Percentiles rank a stretch among this genome's conserved stretches.
Conservation (phyloP, 345 rosid species). For the Nasturtium officinale region DNA sequence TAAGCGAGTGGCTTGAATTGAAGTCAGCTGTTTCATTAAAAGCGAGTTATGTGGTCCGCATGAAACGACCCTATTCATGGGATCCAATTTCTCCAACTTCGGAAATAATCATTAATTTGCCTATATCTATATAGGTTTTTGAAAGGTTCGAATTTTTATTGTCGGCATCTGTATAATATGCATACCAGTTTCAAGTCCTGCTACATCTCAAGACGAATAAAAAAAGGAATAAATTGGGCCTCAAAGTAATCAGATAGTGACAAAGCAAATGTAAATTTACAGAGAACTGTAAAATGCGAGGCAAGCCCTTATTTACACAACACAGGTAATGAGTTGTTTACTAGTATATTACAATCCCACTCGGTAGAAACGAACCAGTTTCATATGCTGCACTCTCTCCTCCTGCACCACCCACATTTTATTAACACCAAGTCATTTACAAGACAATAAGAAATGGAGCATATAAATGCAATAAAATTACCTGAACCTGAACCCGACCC, state of each 20-base stretch:
- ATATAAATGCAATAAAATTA: slow-evolving; percentile 25
- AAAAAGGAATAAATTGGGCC: not conserved
- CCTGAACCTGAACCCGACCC: slow-evolving; percentile 47
- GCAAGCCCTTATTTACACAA: slow-evolving; percentile 37
- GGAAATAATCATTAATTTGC: not conserved
- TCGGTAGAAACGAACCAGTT: slow-evolving; percentile 69
- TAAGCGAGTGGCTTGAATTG: slow-evolving; percentile 9
- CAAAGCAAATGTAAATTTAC: slow-evolving; percentile 31
- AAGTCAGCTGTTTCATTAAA: slow-evolving; percentile 33
- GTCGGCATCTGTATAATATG: not conserved
- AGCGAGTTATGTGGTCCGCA: slow-evolving; percentile 30
- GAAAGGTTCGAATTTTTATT: not conserved
- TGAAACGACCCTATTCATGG: slow-evolving; percentile 18
- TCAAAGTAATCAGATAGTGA: slow-evolving; percentile 2
- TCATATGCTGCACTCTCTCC: slow-evolving; percentile 64
- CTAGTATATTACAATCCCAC: slow-evolving; percentile 40
- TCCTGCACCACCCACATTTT: slow-evolving; percentile 35
- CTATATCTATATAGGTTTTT: not conserved
- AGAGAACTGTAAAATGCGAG: slow-evolving; percentile 23
- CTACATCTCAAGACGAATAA: not conserved
- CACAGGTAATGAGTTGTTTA: slow-evolving; percentile 11
- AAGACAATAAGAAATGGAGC: not conserved
- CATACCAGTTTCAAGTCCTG: not conserved
- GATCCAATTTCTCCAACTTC: not conserved
- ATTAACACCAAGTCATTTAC: not conserved